A percentile compares a stretch with the other conserved stretches of the same genome.
phyloP scores from a whole-genome alignment of 208 protist species.

The Wallacemonas collosoma region DNA sequence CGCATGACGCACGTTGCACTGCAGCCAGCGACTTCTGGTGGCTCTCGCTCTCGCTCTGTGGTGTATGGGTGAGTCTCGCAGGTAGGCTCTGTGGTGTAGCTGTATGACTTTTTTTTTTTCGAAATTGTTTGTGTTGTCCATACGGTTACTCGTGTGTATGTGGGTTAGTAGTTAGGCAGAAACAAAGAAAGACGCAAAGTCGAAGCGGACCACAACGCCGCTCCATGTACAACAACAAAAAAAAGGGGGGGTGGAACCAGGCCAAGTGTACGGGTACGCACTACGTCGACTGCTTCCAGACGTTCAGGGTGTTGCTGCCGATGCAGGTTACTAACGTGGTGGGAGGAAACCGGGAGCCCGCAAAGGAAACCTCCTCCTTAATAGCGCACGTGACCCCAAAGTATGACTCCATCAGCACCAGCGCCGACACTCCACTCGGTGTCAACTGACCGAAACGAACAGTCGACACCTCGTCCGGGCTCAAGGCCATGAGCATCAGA shows the following conservation, averaged over 20 bases:
- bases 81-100: background rate
- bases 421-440: constrained; percentile 61
- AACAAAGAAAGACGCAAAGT: constrained; percentile 20
- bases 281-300: constrained; percentile 85
- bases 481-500: constrained; percentile 91
- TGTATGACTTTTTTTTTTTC: constrained; percentile 8
- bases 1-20: too few relatives aligned
- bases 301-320: constrained; percentile 83
- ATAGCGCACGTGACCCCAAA: constrained; percentile 86
- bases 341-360: constrained; percentile 43
- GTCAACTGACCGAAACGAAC: constrained; percentile 88
- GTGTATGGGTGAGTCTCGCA: background rate
- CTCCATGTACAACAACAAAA: background rate
- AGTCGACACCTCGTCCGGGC: constrained; percentile 91
- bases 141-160: constrained; percentile 7
- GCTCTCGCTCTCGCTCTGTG: background rate
- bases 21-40: background rate
- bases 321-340: constrained; percentile 88
- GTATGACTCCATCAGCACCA: constrained; percentile 87
- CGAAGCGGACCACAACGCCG: background rate
- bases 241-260: background rate
- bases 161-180: constrained; percentile 22
- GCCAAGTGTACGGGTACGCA: background rate
- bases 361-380: constrained; percentile 72
- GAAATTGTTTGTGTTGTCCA: background rate